Conservation (phyloP, 768 basidiomycete species). For the Leucocoprinus leucothites region DNA sequence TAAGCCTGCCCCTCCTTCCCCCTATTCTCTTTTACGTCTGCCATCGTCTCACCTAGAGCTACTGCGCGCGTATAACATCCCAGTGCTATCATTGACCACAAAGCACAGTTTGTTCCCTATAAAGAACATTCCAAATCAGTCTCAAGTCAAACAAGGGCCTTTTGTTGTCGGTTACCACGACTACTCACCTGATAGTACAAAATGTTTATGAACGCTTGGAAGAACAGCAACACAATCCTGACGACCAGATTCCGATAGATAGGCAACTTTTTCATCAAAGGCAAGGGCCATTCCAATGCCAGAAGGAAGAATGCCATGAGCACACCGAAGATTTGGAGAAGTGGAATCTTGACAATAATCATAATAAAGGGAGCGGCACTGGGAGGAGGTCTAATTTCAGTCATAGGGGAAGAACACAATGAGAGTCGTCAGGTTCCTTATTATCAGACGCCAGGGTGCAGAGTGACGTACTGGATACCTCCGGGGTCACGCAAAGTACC, state of each 20-base stretch:
- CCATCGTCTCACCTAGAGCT: slow-evolving; percentile 65
- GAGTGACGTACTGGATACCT: slow-evolving; percentile 65
- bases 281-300: slow-evolving; percentile 71
- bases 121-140: slow-evolving; percentile 7
- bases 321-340: slow-evolving; percentile 71
- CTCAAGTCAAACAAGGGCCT: background rate
- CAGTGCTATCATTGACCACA: slow-evolving; percentile 76
- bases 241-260: slow-evolving; percentile 66
- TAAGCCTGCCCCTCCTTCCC: slow-evolving; percentile 57
- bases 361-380: slow-evolving; percentile 60
- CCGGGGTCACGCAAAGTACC: slow-evolving; percentile 77
- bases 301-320: slow-evolving; percentile 56
- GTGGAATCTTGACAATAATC: slow-evolving; percentile 73
- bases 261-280: slow-evolving; percentile 47
- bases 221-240: slow-evolving; percentile 57
- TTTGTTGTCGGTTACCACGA: background rate
- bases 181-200: slow-evolving; percentile 68
- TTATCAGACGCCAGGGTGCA: background rate
- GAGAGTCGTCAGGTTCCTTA: background rate
- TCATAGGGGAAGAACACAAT: background rate
- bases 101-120: slow-evolving; percentile 79
- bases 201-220: slow-evolving; percentile 60
- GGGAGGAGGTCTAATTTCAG: slow-evolving; percentile 49
- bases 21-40: slow-evolving; percentile 60
- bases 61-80: slow-evolving; percentile 66